Percentiles rank a stretch among this genome's conserved stretches.
Evolutionary conservation across 257 asterid species (phyloP).

Genomic region (Przewalskia tangutica): DNA sequence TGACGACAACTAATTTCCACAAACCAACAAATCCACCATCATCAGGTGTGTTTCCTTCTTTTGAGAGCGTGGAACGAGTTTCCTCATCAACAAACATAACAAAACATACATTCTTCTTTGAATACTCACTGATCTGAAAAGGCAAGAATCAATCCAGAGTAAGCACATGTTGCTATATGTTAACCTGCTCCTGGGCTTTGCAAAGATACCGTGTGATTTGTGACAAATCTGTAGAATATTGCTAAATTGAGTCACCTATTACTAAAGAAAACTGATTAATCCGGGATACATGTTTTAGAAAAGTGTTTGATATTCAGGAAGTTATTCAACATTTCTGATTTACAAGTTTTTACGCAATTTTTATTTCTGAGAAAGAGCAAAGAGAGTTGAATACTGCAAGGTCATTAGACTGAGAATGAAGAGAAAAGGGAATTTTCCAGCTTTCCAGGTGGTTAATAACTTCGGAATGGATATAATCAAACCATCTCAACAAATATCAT

Average conservation of each 20-base stretch:
- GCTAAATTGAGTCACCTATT: neutral
- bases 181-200: neutral
- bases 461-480: neutral
- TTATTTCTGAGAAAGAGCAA: neutral
- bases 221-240: neutral
- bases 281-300: neutral
- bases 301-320: neutral
- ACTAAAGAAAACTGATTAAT: neutral
- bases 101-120: conserved; percentile 78
- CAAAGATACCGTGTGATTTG: neutral
- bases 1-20: conserved; percentile 72
- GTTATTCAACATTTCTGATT: neutral
- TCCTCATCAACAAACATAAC: conserved; percentile 83
- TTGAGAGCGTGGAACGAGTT: conserved; percentile 55
- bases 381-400: neutral
- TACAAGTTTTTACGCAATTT: neutral
- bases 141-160: neutral
- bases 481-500: neutral
- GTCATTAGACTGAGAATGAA: neutral
- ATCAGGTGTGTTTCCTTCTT: conserved; percentile 65
- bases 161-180: conserved; percentile 1
- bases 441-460: neutral
- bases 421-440: neutral
- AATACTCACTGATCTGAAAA: conserved; percentile 73
- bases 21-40: conserved; percentile 66